Conservation (phyloP, 179 eudicot species). For the Corrigiola litoralis region DNA sequence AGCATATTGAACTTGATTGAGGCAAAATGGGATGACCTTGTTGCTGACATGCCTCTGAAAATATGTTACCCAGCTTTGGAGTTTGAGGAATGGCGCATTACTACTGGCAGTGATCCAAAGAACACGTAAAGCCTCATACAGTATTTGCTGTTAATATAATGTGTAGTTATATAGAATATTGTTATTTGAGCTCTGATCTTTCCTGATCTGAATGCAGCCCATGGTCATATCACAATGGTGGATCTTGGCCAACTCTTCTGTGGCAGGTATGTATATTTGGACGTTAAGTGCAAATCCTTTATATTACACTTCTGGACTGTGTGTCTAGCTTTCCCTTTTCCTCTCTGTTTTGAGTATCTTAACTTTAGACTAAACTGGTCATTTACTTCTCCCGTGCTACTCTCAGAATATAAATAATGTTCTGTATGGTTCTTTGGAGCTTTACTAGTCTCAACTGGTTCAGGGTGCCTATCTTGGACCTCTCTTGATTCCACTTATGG, state of each 20-base stretch:
- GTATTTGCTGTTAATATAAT: too few relatives aligned
- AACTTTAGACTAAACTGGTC: too few relatives aligned
- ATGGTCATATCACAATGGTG: slow-evolving; percentile 47
- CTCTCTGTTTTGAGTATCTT: too few relatives aligned
- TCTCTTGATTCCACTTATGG: too few relatives aligned
- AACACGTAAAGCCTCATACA: slow-evolving; percentile 28
- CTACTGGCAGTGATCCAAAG: slow-evolving; percentile 45
- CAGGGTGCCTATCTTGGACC: too few relatives aligned
- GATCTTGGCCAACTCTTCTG: slow-evolving; percentile 47
- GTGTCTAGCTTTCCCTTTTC: too few relatives aligned
- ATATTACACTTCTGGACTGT: too few relatives aligned
- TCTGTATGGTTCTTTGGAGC: too few relatives aligned
- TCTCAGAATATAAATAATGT: too few relatives aligned
- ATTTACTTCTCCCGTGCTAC: too few relatives aligned
- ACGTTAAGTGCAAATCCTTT: not conserved
- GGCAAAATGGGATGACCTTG: slow-evolving; percentile 40
- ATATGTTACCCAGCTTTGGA: slow-evolving; percentile 42
- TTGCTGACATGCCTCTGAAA: slow-evolving; percentile 38
- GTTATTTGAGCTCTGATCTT: not conserved
- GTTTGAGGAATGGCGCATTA: slow-evolving; percentile 42
- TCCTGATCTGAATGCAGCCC: slow-evolving; percentile 25
- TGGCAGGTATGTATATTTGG: slow-evolving; percentile 33
- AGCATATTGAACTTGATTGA: slow-evolving; percentile 37
- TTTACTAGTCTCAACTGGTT: too few relatives aligned
- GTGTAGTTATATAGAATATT: not conserved